A percentile compares a stretch with the other conserved stretches of the same genome.
Evolutionary conservation across 306 rosid species (phyloP).

Genomic region (Cucurbita maxima): DNA sequence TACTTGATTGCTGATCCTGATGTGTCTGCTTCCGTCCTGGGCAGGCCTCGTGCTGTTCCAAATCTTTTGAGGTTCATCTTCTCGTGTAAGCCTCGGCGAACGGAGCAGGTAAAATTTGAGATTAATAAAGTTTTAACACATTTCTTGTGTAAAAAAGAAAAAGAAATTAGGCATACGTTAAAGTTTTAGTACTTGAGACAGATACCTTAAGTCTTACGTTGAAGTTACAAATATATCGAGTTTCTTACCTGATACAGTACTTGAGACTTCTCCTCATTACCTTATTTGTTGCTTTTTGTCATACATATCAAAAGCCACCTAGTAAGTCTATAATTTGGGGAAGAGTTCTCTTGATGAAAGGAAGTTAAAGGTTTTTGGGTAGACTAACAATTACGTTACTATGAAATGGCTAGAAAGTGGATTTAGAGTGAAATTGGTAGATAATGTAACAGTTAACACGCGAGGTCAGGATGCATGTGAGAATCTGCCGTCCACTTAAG

Average conservation of each 20-base stretch:
- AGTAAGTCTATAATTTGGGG: neutral
- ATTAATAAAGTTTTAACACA: neutral
- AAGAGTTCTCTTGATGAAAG: neutral
- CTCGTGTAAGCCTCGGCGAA: constrained; percentile 75
- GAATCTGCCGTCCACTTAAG: neutral
- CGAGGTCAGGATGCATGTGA: neutral
- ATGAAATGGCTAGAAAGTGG: neutral
- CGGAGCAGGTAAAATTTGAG: constrained; percentile 38
- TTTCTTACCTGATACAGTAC: neutral
- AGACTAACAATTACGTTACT: neutral
- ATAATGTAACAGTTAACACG: neutral
- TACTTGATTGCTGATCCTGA: constrained; percentile 78
- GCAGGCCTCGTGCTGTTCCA: constrained; percentile 72
- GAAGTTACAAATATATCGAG: neutral
- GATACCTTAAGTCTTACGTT: neutral
- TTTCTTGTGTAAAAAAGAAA: neutral
- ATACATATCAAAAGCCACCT: neutral
- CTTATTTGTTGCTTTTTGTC: neutral
- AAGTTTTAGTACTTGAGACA: neutral
- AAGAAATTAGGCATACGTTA: neutral
- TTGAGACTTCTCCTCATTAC: neutral
- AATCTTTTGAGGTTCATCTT: constrained; percentile 74
- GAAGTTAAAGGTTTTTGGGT: neutral
- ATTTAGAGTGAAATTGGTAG: neutral
- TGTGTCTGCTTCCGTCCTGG: constrained; percentile 64